These are phyloP conservation scores for Mallotus repandus DNA, from an alignment of 441 rosid genomes.

Conservation along the genomic window DNA sequence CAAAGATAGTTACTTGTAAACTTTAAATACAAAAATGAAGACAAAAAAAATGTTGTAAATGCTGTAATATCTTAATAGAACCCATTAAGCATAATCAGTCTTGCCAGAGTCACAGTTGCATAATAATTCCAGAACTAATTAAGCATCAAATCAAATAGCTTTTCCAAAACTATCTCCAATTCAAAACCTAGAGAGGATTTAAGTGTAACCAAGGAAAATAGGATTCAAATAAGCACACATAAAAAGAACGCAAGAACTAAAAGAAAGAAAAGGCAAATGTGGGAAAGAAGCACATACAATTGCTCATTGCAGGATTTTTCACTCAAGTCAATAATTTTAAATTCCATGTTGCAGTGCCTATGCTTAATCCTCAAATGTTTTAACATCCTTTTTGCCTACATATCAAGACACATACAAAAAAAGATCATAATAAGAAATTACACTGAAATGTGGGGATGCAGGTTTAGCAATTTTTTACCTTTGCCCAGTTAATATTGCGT, in stretches of 20 bases:
- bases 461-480: slow-evolving; percentile 42
- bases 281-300: slow-evolving; percentile 44
- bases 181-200: no score
- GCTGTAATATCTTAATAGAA: neutral
- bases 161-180: no score
- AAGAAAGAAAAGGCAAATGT: slow-evolving; percentile 7
- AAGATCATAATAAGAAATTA: neutral
- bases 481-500: slow-evolving; percentile 66
- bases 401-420: neutral
- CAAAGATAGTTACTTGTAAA: slow-evolving; percentile 19
- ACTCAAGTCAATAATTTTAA: slow-evolving; percentile 69
- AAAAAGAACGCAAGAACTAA: slow-evolving; percentile 4
- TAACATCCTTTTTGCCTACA: slow-evolving; percentile 60
- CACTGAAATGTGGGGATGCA: slow-evolving; percentile 13
- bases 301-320: slow-evolving; percentile 83
- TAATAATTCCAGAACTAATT: neutral
- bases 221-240: no score
- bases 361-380: slow-evolving; percentile 74
- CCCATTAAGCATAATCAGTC: neutral
- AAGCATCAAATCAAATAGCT: no score
- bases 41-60: neutral
- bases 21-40: slow-evolving; percentile 3
- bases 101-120: neutral
- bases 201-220: no score
- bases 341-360: slow-evolving; percentile 62